These are phyloP conservation scores for Podospora conica DNA, from an alignment of 495 filamentous ascomycete genomes.

Conservation along the genomic window DNA sequence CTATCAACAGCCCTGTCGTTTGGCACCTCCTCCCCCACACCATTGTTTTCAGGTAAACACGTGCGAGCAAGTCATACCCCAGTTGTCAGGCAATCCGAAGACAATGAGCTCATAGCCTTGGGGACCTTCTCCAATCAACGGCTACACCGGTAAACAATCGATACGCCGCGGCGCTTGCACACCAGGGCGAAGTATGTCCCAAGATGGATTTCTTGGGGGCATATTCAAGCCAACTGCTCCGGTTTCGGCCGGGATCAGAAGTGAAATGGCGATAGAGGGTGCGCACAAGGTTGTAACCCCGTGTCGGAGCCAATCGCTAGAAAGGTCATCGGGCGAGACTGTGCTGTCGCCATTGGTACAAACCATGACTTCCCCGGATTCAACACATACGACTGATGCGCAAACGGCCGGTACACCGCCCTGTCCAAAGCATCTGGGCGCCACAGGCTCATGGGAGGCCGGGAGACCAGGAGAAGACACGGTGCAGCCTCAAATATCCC, in stretches of 20 bases:
- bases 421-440: background rate
- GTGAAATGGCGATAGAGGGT: background rate
- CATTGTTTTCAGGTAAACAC: background rate
- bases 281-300: background rate
- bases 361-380: background rate
- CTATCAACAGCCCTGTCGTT: background rate
- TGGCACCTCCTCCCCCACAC: background rate
- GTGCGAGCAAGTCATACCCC: background rate
- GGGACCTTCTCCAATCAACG: background rate
- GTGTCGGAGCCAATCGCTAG: background rate
- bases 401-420: background rate
- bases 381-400: background rate
- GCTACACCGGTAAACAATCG: background rate
- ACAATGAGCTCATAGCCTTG: background rate
- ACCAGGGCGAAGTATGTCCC: background rate
- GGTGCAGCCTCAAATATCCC: background rate
- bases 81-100: background rate
- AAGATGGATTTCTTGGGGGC: background rate
- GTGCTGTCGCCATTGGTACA: background rate
- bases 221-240: background rate
- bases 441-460: background rate
- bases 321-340: background rate
- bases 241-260: background rate
- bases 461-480: background rate
- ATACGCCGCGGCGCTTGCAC: background rate